Percentiles rank a stretch among this genome's conserved stretches.
These are phyloP conservation scores for Fusarium aywerte DNA, from an alignment of 2,329 filamentous ascomycete genomes.

Conservation along the genomic window DNA sequence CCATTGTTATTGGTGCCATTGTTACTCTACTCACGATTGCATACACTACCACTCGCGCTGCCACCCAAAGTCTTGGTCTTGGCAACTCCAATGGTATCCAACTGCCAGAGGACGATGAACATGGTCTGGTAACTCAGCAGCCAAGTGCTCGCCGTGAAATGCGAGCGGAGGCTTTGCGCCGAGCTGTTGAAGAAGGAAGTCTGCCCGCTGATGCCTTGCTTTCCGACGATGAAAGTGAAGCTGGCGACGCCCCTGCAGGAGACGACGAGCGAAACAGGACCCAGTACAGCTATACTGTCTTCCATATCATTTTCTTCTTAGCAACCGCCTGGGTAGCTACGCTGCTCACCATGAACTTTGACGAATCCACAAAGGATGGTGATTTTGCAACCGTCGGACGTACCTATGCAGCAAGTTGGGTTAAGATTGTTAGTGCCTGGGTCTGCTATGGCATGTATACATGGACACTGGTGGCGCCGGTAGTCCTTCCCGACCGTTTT, in stretches of 20 bases:
- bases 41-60: constrained; percentile 96
- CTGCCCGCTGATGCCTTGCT: constrained; percentile 90
- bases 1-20: constrained; percentile 90
- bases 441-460: constrained; percentile 93
- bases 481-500: constrained; percentile 87
- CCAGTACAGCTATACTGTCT: constrained; percentile 95
- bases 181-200: constrained; percentile 91
- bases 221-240: constrained; percentile 75
- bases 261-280: constrained; percentile 91
- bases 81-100: constrained; percentile 63
- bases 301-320: constrained; percentile 97
- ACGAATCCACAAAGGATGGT: constrained; percentile 68
- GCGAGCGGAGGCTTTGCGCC: constrained; percentile 89
- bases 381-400: constrained; percentile 93
- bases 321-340: constrained; percentile 97
- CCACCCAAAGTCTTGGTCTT: constrained; percentile 86
- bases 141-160: constrained; percentile 85
- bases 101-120: constrained; percentile 79
- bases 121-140: constrained; percentile 88
- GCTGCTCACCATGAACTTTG: constrained; percentile 79
- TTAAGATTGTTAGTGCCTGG: constrained; percentile 98
- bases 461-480: constrained; percentile 91
- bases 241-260: constrained; percentile 70
- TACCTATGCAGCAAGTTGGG: constrained; percentile 98
- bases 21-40: constrained; percentile 97